Evolutionary conservation across 768 basidiomycete species (phyloP), one percentile per base, ranked within the genome.

Genomic region (Clavaria fumosa): DNA sequence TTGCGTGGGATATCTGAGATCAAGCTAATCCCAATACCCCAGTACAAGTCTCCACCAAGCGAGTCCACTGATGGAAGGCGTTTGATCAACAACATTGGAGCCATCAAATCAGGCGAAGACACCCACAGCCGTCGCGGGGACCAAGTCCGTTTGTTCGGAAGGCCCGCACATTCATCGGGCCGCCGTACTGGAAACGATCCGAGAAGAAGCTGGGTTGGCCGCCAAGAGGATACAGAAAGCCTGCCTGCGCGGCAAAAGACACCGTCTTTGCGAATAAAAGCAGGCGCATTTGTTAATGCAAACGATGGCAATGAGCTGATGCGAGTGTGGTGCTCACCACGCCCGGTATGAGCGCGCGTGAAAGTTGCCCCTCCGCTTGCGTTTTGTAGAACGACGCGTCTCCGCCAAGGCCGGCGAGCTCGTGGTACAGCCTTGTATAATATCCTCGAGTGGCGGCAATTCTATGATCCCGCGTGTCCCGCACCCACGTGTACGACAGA

Each of bases 101-200:
- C n/a, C n/a, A n/a, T n/a, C n/a, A 30, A 42, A 34, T 15, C 23
- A 15, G 22, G 19, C 23, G 24, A 34, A 22, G 32, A 22, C 23
- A 55, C 72, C 45, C 48, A 85, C 85, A 50, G 12, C 73, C 70
- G 43, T 90, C 85, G 15, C 65, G 67, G 0, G 81, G 78, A 4
- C 90, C 90, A 60, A 95, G 63, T 3, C 75, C 64, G 49, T 83
- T 85, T 4, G 66, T 62, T 31, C 67, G 67, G 58, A 93, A 91
- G 35, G 73, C 70, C 4, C 95, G 65, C 0, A 97, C 66, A 37
- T 75, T 85, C 5, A 78, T 71, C 0, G 95, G 90, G 0, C 95
- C 95, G 18, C 95, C 95, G 0, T 96, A 67, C 45, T 93, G 90
- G 54, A 89, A 89, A 4, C 89, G 74, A 57, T 99, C 95, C 1